Evolutionary conservation across 129 eudicot genomes (phyloP).

Genomic region (Flaveria sonorensis): DNA sequence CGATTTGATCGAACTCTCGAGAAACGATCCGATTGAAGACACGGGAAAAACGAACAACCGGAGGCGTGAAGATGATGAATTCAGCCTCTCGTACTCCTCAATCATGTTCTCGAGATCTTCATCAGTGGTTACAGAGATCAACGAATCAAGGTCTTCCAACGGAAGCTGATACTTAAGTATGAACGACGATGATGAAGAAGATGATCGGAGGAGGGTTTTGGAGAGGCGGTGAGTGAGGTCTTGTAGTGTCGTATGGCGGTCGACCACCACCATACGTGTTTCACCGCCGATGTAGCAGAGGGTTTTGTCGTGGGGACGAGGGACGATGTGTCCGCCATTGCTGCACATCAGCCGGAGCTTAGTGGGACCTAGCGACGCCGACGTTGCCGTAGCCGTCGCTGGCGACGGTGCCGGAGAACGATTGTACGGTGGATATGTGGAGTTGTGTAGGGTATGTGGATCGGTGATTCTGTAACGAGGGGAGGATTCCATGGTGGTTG

Average conservation of each 20-base stretch:
- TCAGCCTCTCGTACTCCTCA: conserved; percentile 64
- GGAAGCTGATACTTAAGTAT: conserved; percentile 64
- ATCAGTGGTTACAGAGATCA: conserved; percentile 53
- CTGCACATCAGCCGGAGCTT: conserved; percentile 56
- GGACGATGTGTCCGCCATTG: conserved; percentile 56
- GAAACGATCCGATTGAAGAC: conserved; percentile 41
- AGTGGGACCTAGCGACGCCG: not conserved
- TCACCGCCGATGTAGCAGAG: conserved; percentile 57
- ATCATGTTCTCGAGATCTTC: conserved; percentile 39
- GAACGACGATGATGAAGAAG: conserved; percentile 42
- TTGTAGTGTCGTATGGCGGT: conserved; percentile 36
- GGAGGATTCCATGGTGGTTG: conserved; percentile 40
- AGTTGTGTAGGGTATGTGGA: conserved; percentile 28
- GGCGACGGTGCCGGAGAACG: no score
- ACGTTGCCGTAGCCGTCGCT: no score
- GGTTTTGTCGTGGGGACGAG: conserved; percentile 54
- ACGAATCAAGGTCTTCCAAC: conserved; percentile 61
- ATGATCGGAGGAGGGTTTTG: conserved; percentile 36
- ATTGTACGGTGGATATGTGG: no score
- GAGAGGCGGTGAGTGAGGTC: conserved; percentile 37
- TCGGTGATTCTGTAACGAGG: conserved; percentile 46
- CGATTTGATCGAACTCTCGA: conserved; percentile 54
- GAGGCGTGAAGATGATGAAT: conserved; percentile 32
- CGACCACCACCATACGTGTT: conserved; percentile 46
- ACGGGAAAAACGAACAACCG: conserved; percentile 54